Evolutionary conservation across 2,329 filamentous ascomycete species (phyloP).

Genomic region (Ploettnerulaceae sp.): DNA sequence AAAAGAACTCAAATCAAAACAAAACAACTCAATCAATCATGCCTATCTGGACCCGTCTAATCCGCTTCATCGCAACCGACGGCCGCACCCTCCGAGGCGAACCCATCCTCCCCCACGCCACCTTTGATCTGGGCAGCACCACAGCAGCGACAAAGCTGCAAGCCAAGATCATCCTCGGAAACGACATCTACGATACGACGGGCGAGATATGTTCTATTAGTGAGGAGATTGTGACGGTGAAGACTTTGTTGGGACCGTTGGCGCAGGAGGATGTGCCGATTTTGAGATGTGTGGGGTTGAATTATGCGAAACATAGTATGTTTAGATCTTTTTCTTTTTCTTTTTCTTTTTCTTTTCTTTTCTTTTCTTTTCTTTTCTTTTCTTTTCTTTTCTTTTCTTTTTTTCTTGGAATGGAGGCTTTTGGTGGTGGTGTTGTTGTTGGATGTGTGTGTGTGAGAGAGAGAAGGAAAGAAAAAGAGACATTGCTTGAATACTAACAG

Average conservation of each 20-base stretch:
- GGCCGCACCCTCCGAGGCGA: constrained; percentile 47
- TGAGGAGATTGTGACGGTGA: constrained; percentile 26
- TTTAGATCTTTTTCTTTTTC: constrained; percentile 19
- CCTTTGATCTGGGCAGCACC: constrained; percentile 46
- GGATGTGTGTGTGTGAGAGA: too few species aligned
- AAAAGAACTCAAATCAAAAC: too few species aligned
- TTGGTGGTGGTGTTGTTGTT: too few species aligned
- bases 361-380: too few species aligned
- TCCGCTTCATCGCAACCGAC: constrained; percentile 50
- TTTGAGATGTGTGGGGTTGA: constrained; percentile 53
- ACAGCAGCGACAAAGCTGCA: constrained; percentile 44
- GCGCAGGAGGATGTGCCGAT: constrained; percentile 43
- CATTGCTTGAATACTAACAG: too few species aligned
- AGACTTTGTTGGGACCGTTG: constrained; percentile 33
- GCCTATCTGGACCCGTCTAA: constrained; percentile 47
- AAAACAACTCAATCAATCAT: too few species aligned
- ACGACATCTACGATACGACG: constrained; percentile 44
- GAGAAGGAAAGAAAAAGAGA: too few species aligned
- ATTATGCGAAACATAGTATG: constrained; percentile 53
- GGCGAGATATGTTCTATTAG: constrained; percentile 39
- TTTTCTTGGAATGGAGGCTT: too few species aligned
- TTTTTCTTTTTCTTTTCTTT: constrained; percentile 7
- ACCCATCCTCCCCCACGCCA: constrained; percentile 41
- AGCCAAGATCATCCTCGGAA: constrained; percentile 47
- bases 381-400: too few species aligned